Percentiles rank a stretch among this genome's conserved stretches.
Conservation (phyloP, 495 filamentous ascomycete genomes). For the Hypoxylon trugodes region DNA sequence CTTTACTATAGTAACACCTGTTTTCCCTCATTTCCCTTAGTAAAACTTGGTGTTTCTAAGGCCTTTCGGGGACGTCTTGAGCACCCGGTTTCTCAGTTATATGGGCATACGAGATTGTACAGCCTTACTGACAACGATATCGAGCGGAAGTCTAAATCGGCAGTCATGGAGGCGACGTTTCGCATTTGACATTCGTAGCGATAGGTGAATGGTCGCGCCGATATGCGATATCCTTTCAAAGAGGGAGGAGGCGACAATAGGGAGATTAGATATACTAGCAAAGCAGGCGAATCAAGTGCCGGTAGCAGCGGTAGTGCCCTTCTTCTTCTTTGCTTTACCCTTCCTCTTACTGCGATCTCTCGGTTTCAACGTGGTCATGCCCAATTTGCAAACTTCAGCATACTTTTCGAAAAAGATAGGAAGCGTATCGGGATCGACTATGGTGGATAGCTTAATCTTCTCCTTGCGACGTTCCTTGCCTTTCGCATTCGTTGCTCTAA, state of each 20-base stretch:
- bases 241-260: not conserved
- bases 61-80: no score
- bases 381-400: constrained; percentile 89
- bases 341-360: constrained; percentile 85
- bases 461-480: constrained; percentile 54
- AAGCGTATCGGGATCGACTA: constrained; percentile 77
- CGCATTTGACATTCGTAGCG: no score
- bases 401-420: constrained; percentile 85
- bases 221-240: no score
- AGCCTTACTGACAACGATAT: no score
- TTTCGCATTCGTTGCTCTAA: constrained; percentile 85
- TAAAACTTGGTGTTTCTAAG: no score
- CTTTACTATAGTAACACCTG: no score
- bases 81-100: no score
- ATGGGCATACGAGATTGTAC: no score
- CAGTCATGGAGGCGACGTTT: no score
- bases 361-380: constrained; percentile 90
- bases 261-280: not conserved
- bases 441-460: constrained; percentile 84
- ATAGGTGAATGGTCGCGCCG: no score
- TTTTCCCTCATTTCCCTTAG: no score
- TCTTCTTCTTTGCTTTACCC: constrained; percentile 79
- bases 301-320: constrained; percentile 54
- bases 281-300: constrained; percentile 1
- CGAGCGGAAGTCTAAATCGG: no score